Base-by-base conservation (phyloP, 1,284 basidiomycete genomes). In the Ceratobasidium sp. region DNA sequence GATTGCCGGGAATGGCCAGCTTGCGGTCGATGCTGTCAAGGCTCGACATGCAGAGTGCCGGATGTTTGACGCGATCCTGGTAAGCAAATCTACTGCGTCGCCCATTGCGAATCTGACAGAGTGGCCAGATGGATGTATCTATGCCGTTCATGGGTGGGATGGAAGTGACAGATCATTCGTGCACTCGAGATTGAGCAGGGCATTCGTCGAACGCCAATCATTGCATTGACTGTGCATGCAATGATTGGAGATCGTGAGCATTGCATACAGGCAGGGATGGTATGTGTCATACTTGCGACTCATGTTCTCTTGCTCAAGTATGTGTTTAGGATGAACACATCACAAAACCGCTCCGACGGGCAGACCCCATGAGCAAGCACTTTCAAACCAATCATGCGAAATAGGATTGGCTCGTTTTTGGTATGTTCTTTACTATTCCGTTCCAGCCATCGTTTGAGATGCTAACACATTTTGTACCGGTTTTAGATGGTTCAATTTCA, bases 121-220 rank as follows among this genome's bases (percentile, higher is more conserved):
- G 30, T 10, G 12, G 10, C 6, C 81, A 98, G 91, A 99, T 99
- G 98, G 97, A 99, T 83, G 95, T 99, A n/a, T 97, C 95, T 3
- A 98, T 98, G 96, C 96, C 96, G 16, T 93, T 97, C 86, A 97
- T 97, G 96, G 94, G 95, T 80, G 95, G 94, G 81, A 95, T 95
- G 91, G 94, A 96, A 83, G 94, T 95, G 1, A 96, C 95, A 0
- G 91, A 94, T 93, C 27, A 95, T 95, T 80, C 88, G 94, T 64
- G 88, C 90, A 68, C 96, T 93, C 84, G 98, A 99, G 86, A 88
- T 89, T 82, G 88, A 92, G 79, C 90, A 92, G 79, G 89, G 90
- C 30, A 87, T 96, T 54, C 86, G 91, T 35, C 89, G 92, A 8
- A 96, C 93, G 12, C 97, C 98, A 0, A 99, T 99, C 82, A 96